A percentile compares a stretch with the other conserved stretches of the same genome.
These are phyloP conservation scores for Stylosanthes scabra DNA, from an alignment of 331 rosid species.

Conservation along the genomic window DNA sequence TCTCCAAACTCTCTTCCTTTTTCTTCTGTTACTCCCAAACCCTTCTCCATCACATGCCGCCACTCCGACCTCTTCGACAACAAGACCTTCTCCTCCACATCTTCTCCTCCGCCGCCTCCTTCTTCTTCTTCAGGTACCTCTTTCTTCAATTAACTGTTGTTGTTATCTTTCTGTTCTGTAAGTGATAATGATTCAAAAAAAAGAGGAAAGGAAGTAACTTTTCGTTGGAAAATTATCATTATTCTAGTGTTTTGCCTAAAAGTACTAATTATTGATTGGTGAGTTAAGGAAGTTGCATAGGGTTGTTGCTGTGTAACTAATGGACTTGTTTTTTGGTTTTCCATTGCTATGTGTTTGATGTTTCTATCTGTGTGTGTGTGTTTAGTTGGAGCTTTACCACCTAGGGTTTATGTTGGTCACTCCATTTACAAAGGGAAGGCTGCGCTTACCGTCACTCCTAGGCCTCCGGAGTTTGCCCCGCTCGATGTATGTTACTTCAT, in stretches of 20 bases:
- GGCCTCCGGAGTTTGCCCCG: constrained; percentile 77
- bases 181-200: too few species aligned
- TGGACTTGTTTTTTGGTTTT: too few species aligned
- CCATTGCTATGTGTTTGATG: too few species aligned
- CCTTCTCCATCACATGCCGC: constrained; percentile 59
- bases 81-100: constrained; percentile 39
- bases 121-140: constrained; percentile 30
- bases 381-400: constrained; percentile 63
- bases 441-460: constrained; percentile 83
- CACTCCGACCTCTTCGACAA: constrained; percentile 63
- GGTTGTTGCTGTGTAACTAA: too few species aligned
- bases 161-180: too few species aligned
- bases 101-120: constrained; percentile 38
- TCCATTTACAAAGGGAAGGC: constrained; percentile 98
- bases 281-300: too few species aligned
- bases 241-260: too few species aligned
- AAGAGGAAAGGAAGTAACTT: too few species aligned
- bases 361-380: constrained; percentile 27
- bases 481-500: constrained; percentile 62
- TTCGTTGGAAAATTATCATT: too few species aligned
- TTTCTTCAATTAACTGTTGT: not conserved
- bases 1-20: constrained; percentile 31
- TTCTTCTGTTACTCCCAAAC: constrained; percentile 30
- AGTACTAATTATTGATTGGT: too few species aligned
- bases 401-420: constrained; percentile 86